A percentile compares a stretch with the other conserved stretches of the same genome.
These are phyloP conservation scores for Erigeron canadensis DNA, from an alignment of 129 eudicot species.

Conservation along the genomic window DNA sequence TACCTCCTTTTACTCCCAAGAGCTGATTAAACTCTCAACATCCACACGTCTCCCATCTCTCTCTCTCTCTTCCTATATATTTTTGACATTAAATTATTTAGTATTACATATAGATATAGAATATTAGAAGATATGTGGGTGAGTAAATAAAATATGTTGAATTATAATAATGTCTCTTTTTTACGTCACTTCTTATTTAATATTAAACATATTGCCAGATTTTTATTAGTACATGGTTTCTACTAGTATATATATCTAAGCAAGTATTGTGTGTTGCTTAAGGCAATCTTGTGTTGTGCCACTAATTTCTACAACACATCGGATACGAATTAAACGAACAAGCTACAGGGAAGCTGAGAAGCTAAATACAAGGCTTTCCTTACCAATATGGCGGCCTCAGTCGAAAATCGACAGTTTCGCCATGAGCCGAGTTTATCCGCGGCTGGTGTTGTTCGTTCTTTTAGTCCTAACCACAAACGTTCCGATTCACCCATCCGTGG, in stretches of 20 bases:
- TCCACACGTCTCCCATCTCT: slow-evolving; percentile 22
- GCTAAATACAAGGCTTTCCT: neutral
- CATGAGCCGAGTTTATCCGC: slow-evolving; percentile 41
- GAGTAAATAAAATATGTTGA: slow-evolving; percentile 14
- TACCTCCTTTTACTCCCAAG: slow-evolving; percentile 21
- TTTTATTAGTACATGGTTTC: neutral
- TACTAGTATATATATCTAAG: slow-evolving; percentile 6
- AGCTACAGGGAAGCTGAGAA: neutral
- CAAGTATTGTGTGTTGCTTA: slow-evolving; percentile 16
- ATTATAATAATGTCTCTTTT: slow-evolving; percentile 8
- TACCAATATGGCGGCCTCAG: slow-evolving; percentile 77
- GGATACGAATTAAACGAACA: slow-evolving; percentile 21
- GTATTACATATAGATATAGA: neutral
- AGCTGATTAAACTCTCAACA: slow-evolving; percentile 28
- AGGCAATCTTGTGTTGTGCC: slow-evolving; percentile 34
- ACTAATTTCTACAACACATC: slow-evolving; percentile 21
- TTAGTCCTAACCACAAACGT: slow-evolving; percentile 44
- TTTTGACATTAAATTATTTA: too few species aligned
- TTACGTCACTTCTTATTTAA: slow-evolving; percentile 17
- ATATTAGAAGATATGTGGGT: slow-evolving; percentile 1
- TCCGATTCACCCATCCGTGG: slow-evolving; percentile 56
- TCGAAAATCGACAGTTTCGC: slow-evolving; percentile 71
- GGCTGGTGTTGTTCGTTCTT: slow-evolving; percentile 33
- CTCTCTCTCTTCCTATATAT: neutral
- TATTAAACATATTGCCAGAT: slow-evolving; percentile 1